Conservation (phyloP, 345 rosid genomes). For the Carallia pectinifolia region DNA sequence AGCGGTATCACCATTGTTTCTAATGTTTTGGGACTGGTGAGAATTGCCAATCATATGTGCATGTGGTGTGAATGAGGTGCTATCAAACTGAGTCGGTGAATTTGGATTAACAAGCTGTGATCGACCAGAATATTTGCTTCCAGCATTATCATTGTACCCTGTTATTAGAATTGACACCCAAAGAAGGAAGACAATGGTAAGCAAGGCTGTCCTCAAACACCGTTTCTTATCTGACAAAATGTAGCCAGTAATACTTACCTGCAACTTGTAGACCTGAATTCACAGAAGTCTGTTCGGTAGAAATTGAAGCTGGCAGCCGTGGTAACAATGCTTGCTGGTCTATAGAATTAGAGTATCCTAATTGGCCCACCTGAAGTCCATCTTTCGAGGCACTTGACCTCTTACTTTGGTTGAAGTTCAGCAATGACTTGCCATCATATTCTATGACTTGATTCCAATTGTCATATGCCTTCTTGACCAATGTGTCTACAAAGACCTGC, state of each 20-base stretch:
- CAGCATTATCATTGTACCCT: conserved; percentile 56
- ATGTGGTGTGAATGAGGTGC: conserved; percentile 38
- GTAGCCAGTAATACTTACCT: conserved; percentile 40
- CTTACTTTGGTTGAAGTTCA: conserved; percentile 65
- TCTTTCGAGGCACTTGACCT: conserved; percentile 41
- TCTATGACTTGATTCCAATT: conserved; percentile 82
- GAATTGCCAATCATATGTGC: conserved; percentile 46
- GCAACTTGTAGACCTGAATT: conserved; percentile 51
- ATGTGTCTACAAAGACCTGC: conserved; percentile 80
- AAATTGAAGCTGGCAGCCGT: conserved; percentile 44
- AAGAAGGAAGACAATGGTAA: not conserved
- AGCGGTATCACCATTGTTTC: conserved; percentile 43
- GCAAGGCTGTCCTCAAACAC: not conserved
- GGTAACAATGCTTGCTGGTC: conserved; percentile 56
- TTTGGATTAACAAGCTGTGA: conserved; percentile 54
- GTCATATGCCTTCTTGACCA: conserved; percentile 93
- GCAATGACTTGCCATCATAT: conserved; percentile 82
- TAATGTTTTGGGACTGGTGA: conserved; percentile 44
- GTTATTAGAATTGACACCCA: conserved; percentile 18
- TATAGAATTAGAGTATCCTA: conserved; percentile 42
- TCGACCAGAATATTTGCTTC: conserved; percentile 46
- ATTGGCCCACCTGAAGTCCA: conserved; percentile 45
- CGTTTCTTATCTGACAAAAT: not conserved
- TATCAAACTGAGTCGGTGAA: conserved; percentile 47
- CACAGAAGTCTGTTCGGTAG: conserved; percentile 51